Evolutionary conservation across 805 yeast species (phyloP).

Genomic region (Kuraishia borneana): DNA sequence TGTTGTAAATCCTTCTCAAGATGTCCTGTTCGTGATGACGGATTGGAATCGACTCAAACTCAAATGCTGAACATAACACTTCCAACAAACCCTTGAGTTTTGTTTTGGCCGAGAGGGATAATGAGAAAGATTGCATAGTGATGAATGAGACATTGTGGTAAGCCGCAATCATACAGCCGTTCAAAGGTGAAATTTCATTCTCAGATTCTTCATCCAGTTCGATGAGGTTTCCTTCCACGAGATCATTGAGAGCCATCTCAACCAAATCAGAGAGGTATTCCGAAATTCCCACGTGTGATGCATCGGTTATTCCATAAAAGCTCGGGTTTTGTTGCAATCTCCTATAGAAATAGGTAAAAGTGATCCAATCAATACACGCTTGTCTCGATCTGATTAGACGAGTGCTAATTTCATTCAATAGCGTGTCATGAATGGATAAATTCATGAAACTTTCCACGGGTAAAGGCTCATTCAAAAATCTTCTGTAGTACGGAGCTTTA

Average conservation of each 20-base stretch:
- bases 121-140: conserved; percentile 53
- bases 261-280: conserved; percentile 77
- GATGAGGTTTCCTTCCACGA: conserved; percentile 48
- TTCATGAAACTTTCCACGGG: conserved; percentile 78
- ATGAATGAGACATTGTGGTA: conserved; percentile 55
- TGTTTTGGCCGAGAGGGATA: conserved; percentile 40
- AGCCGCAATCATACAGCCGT: conserved; percentile 66
- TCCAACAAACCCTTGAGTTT: conserved; percentile 54
- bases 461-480: conserved; percentile 60
- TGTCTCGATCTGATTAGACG: conserved; percentile 56
- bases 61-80: conserved; percentile 54
- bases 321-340: conserved; percentile 77
- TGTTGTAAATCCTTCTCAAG: conserved; percentile 39
- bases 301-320: conserved; percentile 69
- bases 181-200: conserved; percentile 43
- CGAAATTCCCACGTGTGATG: conserved; percentile 58
- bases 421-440: conserved; percentile 48
- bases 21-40: conserved; percentile 45
- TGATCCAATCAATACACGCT: conserved; percentile 85
- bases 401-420: conserved; percentile 65
- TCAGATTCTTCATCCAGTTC: conserved; percentile 38
- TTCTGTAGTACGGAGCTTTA: conserved; percentile 52
- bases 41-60: conserved; percentile 55
- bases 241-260: conserved; percentile 56
- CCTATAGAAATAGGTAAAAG: conserved; percentile 74